phyloP scores from a whole-genome alignment of 2,329 filamentous ascomycete genomes.

The Neonectria punicea region DNA sequence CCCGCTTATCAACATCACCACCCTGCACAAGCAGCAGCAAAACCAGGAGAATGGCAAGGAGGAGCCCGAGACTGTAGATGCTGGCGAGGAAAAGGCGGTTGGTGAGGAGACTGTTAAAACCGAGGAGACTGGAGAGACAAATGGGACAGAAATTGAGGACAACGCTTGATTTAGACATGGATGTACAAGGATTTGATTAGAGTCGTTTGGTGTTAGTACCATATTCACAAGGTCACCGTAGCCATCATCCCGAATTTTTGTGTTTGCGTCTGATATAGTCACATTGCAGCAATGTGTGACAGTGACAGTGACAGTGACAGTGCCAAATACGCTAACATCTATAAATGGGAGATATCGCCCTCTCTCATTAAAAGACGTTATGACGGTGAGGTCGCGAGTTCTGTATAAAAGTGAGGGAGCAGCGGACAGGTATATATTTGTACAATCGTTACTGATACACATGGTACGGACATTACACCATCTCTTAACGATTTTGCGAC shows the following conservation, averaged over 20 bases:
- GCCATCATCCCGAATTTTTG: slow-evolving; percentile 20
- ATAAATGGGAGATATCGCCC: neutral
- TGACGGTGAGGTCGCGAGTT: neutral
- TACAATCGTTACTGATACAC: neutral
- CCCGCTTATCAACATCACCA: slow-evolving; percentile 78
- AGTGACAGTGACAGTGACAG: no score
- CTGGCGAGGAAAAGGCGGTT: slow-evolving; percentile 33
- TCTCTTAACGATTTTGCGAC: slow-evolving; percentile 7
- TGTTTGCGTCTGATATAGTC: neutral
- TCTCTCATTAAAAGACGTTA: neutral
- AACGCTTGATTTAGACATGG: slow-evolving; percentile 32
- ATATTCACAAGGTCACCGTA: neutral
- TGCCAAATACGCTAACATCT: neutral
- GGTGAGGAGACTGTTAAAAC: slow-evolving; percentile 48
- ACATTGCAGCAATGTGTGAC: neutral
- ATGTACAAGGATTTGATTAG: slow-evolving; percentile 33
- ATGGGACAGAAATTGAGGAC: slow-evolving; percentile 29
- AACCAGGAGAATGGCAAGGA: slow-evolving; percentile 52
- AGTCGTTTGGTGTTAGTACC: slow-evolving; percentile 34
- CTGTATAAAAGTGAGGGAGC: neutral
- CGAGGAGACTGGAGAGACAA: slow-evolving; percentile 37
- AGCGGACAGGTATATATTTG: neutral
- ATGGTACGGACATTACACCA: slow-evolving; percentile 15
- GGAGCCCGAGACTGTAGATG: slow-evolving; percentile 44
- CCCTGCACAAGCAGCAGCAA: slow-evolving; percentile 61